Conservation (phyloP, 768 basidiomycete species). For the Hirschioporus abietinus region DNA sequence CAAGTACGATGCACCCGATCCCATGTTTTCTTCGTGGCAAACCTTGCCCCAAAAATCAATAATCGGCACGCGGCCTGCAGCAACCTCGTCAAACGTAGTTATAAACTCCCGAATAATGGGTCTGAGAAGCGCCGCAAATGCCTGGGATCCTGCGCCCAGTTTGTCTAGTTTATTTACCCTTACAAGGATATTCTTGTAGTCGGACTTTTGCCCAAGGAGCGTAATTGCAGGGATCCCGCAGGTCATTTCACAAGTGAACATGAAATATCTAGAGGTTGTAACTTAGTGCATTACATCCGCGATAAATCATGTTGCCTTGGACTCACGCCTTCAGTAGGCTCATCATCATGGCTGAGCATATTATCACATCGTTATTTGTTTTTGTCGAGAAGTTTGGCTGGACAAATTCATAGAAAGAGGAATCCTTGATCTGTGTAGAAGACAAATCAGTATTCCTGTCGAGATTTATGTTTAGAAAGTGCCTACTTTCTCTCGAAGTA, state of each 20-base stretch:
- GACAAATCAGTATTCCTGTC: too few species aligned
- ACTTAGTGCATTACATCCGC: too few species aligned
- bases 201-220: not conserved
- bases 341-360: slow-evolving; percentile 37
- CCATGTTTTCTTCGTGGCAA: not conserved
- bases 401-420: slow-evolving; percentile 33
- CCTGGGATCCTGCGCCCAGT: not conserved
- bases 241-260: not conserved
- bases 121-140: not conserved
- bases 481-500: not conserved
- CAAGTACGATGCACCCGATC: slow-evolving; percentile 23
- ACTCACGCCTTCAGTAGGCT: slow-evolving; percentile 29
- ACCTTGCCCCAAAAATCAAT: not conserved
- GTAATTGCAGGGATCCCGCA: not conserved
- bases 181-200: not conserved
- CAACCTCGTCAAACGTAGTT: not conserved
- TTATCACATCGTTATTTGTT: slow-evolving; percentile 30
- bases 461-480: too few species aligned
- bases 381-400: slow-evolving; percentile 41
- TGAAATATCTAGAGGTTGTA: too few species aligned
- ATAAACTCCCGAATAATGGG: not conserved
- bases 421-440: slow-evolving; percentile 10
- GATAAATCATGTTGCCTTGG: slow-evolving; percentile 17
- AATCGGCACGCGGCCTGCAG: too few species aligned
- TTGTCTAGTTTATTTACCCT: not conserved